phyloP scores from a whole-genome alignment of 768 basidiomycete genomes.

The Agrocybe chaxingu region DNA sequence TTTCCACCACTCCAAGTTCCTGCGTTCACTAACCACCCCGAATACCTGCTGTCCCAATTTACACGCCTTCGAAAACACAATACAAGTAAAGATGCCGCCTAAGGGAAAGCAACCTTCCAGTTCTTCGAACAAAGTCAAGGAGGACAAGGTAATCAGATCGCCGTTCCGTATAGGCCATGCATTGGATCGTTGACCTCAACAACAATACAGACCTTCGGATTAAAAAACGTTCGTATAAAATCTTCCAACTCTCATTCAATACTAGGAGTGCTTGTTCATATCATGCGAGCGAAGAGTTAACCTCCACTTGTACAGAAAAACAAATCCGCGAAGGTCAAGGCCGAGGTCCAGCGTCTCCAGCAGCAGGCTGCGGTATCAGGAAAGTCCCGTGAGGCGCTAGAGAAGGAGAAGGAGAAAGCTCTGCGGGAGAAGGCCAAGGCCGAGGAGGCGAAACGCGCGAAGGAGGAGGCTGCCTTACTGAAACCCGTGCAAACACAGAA shows the following conservation, averaged over 20 bases:
- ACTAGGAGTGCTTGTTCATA: slow-evolving; percentile 1
- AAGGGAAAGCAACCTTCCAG: slow-evolving; percentile 62
- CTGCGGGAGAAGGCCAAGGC: slow-evolving; percentile 69
- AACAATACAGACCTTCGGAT: slow-evolving; percentile 67
- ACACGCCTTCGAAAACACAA: neutral
- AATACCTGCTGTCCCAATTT: too few relatives aligned
- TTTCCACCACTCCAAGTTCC: too few relatives aligned
- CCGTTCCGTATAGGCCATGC: slow-evolving; percentile 17
- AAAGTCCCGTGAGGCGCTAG: slow-evolving; percentile 75
- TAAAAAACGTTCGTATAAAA: slow-evolving; percentile 71
- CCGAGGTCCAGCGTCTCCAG: slow-evolving; percentile 77
- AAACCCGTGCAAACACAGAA: slow-evolving; percentile 81
- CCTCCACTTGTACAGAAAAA: slow-evolving; percentile 63
- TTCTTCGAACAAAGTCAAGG: slow-evolving; percentile 70
- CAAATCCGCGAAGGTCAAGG: slow-evolving; percentile 90
- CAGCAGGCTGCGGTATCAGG: slow-evolving; percentile 70
- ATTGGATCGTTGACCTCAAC: slow-evolving; percentile 18
- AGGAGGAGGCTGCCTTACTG: slow-evolving; percentile 82
- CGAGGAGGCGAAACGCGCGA: slow-evolving; percentile 80
- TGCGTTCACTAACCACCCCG: too few relatives aligned
- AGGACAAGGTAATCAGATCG: slow-evolving; percentile 67
- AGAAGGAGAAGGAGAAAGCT: slow-evolving; percentile 85
- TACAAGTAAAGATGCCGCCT: slow-evolving; percentile 64
- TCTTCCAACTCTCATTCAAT: neutral
- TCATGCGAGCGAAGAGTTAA: neutral